Evolutionary conservation across 2,329 filamentous ascomycete species (phyloP), one percentile per base, ranked within the genome.

Genomic region (Scytalidium lignicola): DNA sequence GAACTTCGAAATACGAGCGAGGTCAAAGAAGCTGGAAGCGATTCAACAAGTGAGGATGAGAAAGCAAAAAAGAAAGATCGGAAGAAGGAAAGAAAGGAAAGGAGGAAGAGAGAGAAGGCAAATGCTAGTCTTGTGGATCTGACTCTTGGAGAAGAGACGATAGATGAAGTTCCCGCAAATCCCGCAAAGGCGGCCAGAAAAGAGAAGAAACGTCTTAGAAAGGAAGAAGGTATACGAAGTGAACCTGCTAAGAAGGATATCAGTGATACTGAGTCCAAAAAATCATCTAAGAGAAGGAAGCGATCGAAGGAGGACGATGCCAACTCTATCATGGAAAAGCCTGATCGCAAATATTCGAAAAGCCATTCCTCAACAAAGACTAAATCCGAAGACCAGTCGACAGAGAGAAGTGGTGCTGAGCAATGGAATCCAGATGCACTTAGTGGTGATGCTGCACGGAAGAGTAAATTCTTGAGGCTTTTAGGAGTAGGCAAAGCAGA

Each of bases 401-500:
- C 32, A 49, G n/a, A 26, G 39, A 45, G 26, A n/a, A 42, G 45
- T 44, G 17, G 42, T 42, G 50, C 49, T 37, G 55, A 56, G 45
- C 58, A 60, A 48, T 65, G 62, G 59, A 63, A 63, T n/a, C 51
- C 59, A 2, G 54, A 62, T 32, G 58, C 55, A 9, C 49, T 68
- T n/a, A 47, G 50, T 19, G 65, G 66, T 2, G 63, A 62, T 22
- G 57, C 54, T 15, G 56, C 59, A 7, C 55, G 65, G 13, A 64
- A 65, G 44, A 55, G 56, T 18, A 68, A 68, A 48, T 67, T 67
- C 45, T 45, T 67, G 41, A 58, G 64, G 21, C 52, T 68, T 20
- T 55, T 68, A 15, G 64, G 65, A 13, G 64, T 62, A 21, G 58
- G 61, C 13, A 64, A 62, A 48, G 37, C 42, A 5, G 28, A 39